Percentiles rank a stretch among this genome's conserved stretches.
Evolutionary conservation across 768 basidiomycete genomes (phyloP).

Genomic region (Boletales sp.): DNA sequence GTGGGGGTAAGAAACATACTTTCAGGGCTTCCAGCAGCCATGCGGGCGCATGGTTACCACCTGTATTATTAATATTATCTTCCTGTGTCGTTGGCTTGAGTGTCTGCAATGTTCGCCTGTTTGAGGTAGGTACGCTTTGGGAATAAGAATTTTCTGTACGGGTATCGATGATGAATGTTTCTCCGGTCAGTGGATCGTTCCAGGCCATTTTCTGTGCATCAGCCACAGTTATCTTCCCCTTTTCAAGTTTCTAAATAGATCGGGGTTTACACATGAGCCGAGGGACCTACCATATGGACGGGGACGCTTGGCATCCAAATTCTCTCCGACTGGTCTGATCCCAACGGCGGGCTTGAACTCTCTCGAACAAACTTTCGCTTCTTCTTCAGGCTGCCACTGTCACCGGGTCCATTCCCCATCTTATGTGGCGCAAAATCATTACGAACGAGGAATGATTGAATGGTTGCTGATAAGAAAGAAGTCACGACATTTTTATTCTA

Average conservation of each 20-base stretch:
- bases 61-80: conserved; percentile 1
- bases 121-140: conserved; percentile 14
- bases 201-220: conserved; percentile 37
- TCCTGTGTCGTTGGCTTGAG: conserved; percentile 4
- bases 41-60: conserved; percentile 38
- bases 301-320: conserved; percentile 6
- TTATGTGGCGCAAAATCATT: conserved; percentile 51
- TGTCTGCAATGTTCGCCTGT: conserved; percentile 15
- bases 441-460: conserved; percentile 60
- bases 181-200: conserved; percentile 61
- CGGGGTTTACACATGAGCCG: conserved; percentile 2
- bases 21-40: conserved; percentile 65
- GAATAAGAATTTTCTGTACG: conserved; percentile 66
- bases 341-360: conserved; percentile 1
- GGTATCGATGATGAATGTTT: conserved; percentile 58
- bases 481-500: conserved; percentile 60
- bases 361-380: conserved; percentile 41
- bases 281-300: conserved; percentile 20
- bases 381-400: conserved; percentile 43
- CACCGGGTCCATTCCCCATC: conserved; percentile 5
- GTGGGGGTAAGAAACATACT: conserved; percentile 35
- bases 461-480: conserved; percentile 52
- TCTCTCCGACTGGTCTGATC: conserved; percentile 3
- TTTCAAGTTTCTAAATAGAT: conserved; percentile 10
- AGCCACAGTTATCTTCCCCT: conserved; percentile 25